Conservation (phyloP, 768 basidiomycete species). For the Boletus reticuloceps region DNA sequence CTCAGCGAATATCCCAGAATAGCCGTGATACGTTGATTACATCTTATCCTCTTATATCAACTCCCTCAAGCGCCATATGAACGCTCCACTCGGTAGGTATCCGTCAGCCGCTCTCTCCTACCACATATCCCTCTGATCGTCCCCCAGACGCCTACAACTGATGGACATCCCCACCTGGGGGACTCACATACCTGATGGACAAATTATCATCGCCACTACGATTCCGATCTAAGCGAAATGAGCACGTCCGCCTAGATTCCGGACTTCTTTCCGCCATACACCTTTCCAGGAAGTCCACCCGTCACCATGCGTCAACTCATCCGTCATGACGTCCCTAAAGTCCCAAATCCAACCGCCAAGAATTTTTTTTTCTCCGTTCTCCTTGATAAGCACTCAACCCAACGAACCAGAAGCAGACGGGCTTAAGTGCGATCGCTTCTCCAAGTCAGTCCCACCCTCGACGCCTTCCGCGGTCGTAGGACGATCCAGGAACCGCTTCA, state of each 20-base stretch:
- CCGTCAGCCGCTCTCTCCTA: too few species aligned
- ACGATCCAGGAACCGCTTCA: constrained; percentile 29
- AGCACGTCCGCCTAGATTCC: constrained; percentile 13
- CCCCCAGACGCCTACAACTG: background rate
- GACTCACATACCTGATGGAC: constrained; percentile 12
- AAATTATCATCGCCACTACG: constrained; percentile 22
- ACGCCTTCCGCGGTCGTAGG: constrained; percentile 31
- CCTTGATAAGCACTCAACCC: background rate
- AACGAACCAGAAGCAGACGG: background rate
- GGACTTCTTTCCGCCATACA: constrained; percentile 9
- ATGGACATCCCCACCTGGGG: background rate
- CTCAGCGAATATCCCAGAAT: constrained; percentile 13
- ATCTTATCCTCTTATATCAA: constrained; percentile 14
- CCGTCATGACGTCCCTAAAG: background rate
- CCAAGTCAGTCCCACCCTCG: constrained; percentile 6
- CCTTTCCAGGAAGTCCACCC: background rate
- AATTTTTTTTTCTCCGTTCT: background rate
- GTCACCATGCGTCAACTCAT: background rate
- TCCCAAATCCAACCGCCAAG: background rate
- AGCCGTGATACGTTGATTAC: constrained; percentile 10
- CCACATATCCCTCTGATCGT: background rate
- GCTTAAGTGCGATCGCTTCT: background rate
- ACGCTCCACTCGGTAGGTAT: too few species aligned
- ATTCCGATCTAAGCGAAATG: constrained; percentile 33
- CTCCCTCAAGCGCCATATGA: background rate